Conservation (phyloP, 768 basidiomycete species). For the Cystobasidium tubakii region DNA sequence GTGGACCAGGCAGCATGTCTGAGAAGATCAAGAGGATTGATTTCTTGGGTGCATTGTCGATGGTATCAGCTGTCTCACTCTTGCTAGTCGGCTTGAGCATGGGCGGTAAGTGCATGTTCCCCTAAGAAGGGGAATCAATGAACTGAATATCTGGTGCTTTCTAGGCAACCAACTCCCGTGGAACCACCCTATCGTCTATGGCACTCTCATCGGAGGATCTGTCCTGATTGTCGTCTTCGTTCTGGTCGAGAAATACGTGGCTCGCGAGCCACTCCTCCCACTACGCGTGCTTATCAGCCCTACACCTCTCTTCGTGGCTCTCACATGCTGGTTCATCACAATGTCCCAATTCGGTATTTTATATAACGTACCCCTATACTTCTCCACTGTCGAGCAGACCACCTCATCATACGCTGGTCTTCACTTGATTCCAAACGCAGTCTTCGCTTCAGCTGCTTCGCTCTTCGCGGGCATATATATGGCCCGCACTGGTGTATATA, state of each 20-base stretch:
- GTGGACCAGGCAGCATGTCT: conserved; percentile 50
- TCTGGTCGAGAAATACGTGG: conserved; percentile 40
- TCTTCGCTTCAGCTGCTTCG: conserved; percentile 43
- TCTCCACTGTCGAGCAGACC: conserved; percentile 40
- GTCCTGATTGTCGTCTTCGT: conserved; percentile 37
- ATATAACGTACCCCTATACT: conserved; percentile 39
- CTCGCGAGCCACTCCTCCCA: conserved; percentile 40
- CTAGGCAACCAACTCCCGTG: conserved; percentile 41
- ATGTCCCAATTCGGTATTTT: conserved; percentile 40
- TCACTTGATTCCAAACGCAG: conserved; percentile 42
- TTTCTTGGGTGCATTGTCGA: conserved; percentile 58
- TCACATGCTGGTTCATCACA: conserved; percentile 41
- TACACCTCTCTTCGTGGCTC: conserved; percentile 38
- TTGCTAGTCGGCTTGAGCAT: conserved; percentile 60
- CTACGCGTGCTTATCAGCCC: conserved; percentile 40
- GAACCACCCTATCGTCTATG: conserved; percentile 38
- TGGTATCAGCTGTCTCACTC: conserved; percentile 58
- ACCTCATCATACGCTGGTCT: conserved; percentile 38
- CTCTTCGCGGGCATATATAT: conserved; percentile 42
- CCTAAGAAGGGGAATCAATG: background rate
- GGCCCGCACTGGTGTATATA: conserved; percentile 37
- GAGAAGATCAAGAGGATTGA: conserved; percentile 61
- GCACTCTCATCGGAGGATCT: conserved; percentile 33
- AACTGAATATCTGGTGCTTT: background rate
- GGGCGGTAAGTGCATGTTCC: conserved; percentile 52